phyloP scores from a whole-genome alignment of 208 protist genomes.

The Blastocrithidia nonstop region DNA sequence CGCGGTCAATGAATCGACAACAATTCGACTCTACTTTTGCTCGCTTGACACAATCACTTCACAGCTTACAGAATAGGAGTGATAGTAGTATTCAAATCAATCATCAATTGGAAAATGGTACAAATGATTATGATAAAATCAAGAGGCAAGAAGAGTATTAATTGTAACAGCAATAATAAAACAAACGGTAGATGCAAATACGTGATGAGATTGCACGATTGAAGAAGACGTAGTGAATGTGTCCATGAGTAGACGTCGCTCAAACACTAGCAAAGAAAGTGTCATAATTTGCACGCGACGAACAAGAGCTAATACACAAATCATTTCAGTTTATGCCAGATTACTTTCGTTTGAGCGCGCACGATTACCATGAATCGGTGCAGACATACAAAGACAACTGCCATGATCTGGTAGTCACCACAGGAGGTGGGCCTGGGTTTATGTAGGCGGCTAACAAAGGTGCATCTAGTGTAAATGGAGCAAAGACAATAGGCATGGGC shows the following conservation, averaged over 20 bases:
- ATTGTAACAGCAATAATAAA: no score
- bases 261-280: slow-evolving; percentile 41
- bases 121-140: no score
- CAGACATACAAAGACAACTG: slow-evolving; percentile 9
- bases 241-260: slow-evolving; percentile 71
- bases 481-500: slow-evolving; percentile 83
- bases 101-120: no score
- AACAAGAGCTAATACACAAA: slow-evolving; percentile 29
- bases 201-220: slow-evolving; percentile 33
- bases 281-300: slow-evolving; percentile 31
- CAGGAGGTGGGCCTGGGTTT: slow-evolving; percentile 84
- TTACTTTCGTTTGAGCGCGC: slow-evolving; percentile 50
- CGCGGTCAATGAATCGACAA: slow-evolving; percentile 59
- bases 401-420: slow-evolving; percentile 73
- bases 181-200: slow-evolving; percentile 6
- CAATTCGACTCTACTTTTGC: slow-evolving; percentile 36
- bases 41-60: slow-evolving; percentile 8
- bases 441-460: slow-evolving; percentile 90
- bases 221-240: slow-evolving; percentile 82
- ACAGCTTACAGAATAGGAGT: no score
- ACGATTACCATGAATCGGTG: slow-evolving; percentile 9
- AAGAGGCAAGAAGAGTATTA: no score
- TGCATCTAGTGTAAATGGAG: slow-evolving; percentile 42
- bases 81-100: no score
- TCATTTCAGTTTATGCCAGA: slow-evolving; percentile 51